Evolutionary conservation across 1,284 basidiomycete species (phyloP), one percentile per base, ranked within the genome.

Genomic region (Ceraceosorus bombacis): DNA sequence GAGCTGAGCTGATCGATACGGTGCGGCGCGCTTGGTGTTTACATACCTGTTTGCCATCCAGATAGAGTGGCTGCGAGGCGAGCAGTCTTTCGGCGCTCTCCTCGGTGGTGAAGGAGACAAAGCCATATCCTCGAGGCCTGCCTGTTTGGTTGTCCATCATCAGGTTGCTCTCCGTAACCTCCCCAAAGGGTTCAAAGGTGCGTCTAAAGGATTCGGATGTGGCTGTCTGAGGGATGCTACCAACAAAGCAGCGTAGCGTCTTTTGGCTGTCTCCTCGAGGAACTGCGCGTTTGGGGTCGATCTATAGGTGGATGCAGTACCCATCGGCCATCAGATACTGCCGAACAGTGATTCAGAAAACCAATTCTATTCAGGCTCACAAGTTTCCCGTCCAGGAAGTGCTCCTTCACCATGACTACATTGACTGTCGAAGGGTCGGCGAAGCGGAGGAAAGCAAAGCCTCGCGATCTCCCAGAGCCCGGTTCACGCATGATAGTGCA

Each of bases 61-160:
- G 72, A 37, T 73, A 66, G 50, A 79, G 66, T 43, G 78, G 78
- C 12, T 67, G 68, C 4, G 63, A 63, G 10, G 51, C 58, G 17
- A 80, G 60, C 9, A 77, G 70, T 39, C 85, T 85, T 62, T 90
- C 86, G 49, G 93, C 89, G 65, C 88, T 85, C 7, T 86, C 86
- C 67, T 93, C 89, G 73, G 92, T 88, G 40, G 81, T 82, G 71
- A 96, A 95, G 0, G 91, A 95, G 17, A 98, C 87, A 75, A 99
- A 99, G 0, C 95, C 95, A 71, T 97, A 99, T 5, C 95, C 95
- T 78, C 98, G 94, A 79, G 89, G 92, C 53, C 93, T 81, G 41
- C 89, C 89, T 13, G 91, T 96, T 78, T 97, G 91, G 56, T 92
- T 88, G 79, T 99, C 95, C 73, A 96, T 84, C 95, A 99, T 98